Percentiles rank a stretch among this genome's conserved stretches.
Conservation (phyloP, 2,329 filamentous ascomycete species). For the Fonsecaea monophora region DNA sequence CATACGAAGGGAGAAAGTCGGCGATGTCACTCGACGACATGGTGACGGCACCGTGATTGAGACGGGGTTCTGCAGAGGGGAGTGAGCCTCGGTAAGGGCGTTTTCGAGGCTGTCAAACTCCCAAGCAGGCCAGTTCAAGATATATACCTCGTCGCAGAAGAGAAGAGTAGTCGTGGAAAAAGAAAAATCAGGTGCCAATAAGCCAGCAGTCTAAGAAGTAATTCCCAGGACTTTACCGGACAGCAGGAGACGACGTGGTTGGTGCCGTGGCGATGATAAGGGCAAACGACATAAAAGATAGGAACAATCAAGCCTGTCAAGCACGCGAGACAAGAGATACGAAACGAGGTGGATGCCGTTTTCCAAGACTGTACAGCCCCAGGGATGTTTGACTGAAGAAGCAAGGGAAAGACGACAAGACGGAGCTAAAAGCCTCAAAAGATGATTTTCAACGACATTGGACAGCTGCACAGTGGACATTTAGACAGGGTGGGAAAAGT, state of each 20-base stretch:
- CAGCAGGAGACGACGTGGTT: neutral
- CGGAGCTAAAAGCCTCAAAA: neutral
- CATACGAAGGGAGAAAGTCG: constrained; percentile 49
- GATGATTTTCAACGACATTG: neutral
- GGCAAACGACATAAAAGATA: neutral
- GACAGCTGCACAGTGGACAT: constrained; percentile 5
- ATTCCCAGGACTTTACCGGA: neutral
- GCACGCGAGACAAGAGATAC: constrained; percentile 3
- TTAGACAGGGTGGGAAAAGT: constrained; percentile 20
- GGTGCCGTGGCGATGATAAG: neutral
- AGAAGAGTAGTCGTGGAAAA: neutral
- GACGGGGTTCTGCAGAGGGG: constrained; percentile 1
- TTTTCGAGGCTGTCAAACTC: constrained; percentile 1
- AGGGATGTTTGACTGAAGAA: neutral
- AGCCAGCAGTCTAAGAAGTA: neutral
- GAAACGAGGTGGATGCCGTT: neutral
- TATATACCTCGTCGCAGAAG: constrained; percentile 1
- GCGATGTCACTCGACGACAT: constrained; percentile 29
- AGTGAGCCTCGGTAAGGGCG: neutral
- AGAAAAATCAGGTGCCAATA: neutral
- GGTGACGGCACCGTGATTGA: constrained; percentile 5
- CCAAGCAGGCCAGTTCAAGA: neutral
- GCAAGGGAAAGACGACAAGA: constrained; percentile 4
- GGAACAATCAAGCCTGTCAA: neutral
- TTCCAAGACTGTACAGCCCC: neutral